Evolutionary conservation across 106 monocot species (phyloP), one percentile per base, ranked within the genome.

Genomic region (Dendrobium nobile): DNA sequence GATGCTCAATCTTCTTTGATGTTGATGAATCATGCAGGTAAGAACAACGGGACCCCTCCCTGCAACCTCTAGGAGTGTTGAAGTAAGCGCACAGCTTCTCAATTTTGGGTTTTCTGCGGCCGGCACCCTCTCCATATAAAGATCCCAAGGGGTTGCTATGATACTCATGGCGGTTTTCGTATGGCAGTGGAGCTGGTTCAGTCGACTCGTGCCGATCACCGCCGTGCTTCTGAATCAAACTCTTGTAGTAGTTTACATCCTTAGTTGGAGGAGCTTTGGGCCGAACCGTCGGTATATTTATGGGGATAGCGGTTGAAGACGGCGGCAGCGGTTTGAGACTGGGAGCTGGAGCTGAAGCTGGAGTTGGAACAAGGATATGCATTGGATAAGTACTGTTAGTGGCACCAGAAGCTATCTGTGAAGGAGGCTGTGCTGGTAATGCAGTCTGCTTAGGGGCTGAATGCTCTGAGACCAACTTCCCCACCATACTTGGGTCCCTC

Each of bases 191-290:
- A 54, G 84, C 77, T 44, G n/a, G 67, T 51, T 80, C 82, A 3
- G 59, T 26, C 2, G 67, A 45, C 64, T 85, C 86, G 27, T 85
- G 87, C 67, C 68, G 70, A 7, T 96, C 96, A 47, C 83, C 91
- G 0, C 95, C 99, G 68, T 95, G 95, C 74, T 87, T 86, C 80
- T 90, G 92, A 65, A 95, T 91, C 61, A 95, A 80, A 77, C 72
- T 89, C 82, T 93, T 87, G 78, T 87, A 90, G 77, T 90, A 91
- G 85, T 80, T 89, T 3, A 40, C 45, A 54, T 90, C 93, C 78
- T 83, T 88, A 37, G 79, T 64, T 9, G 64, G 64, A 56, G 79
- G 80, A 40, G 75, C 55, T 27, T 40, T 45, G 51, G 79, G 76
- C 16, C 22, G 0, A 4, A 45, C 51, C 4, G 28, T 5, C 67